Evolutionary conservation across 345 rosid species (phyloP), one percentile per base, ranked within the genome.

Genomic region (Durio zibethinus): DNA sequence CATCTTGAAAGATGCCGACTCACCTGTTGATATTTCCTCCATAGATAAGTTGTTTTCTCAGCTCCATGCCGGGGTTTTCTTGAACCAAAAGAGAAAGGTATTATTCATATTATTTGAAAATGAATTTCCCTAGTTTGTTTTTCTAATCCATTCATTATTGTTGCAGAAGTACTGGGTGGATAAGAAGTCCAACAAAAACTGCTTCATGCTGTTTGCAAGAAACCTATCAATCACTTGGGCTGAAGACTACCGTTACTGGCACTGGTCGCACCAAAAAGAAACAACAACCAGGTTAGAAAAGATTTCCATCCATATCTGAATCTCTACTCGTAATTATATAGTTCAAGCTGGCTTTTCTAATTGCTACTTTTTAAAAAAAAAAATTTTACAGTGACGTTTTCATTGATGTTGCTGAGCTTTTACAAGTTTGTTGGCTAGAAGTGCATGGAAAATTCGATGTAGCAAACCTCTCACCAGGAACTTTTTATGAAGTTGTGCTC

Each of bases 371-470:
- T 5, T 21, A 1, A n/a, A n/a, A n/a, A n/a, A n/a, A n/a, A n/a
- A 11, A 54, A 8, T 68, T 68, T 43, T 45, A 72, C 80, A 84
- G 87, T 38, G 82, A 83, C 43, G 84, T 42, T 31, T 7, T 0
- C n/a, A 75, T 91, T 25, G 88, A 91, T 21, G 87, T 80, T 53
- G 90, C 79, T 3, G 89, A 83, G 56, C 70, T 92, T 61, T 12
- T 85, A 50, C 16, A 75, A 2, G 91, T 90, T 21, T 88, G 94
- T 45, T 87, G 97, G 97, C 90, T 94, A 25, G 93, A 87, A 29
- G 77, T 85, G 25, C 57, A 57, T 4, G 91, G 85, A 16, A 85
- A 62, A 76, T 84, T 90, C 31, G 83, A 88, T 60, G 75, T 82
- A 2, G 68, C 54, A 43, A 85, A 84, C 43, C 94, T 94, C 33